Percentiles rank a stretch among this genome's conserved stretches.
phyloP scores from a whole-genome alignment of 495 filamentous ascomycete species.

The Neurospora sp. region DNA sequence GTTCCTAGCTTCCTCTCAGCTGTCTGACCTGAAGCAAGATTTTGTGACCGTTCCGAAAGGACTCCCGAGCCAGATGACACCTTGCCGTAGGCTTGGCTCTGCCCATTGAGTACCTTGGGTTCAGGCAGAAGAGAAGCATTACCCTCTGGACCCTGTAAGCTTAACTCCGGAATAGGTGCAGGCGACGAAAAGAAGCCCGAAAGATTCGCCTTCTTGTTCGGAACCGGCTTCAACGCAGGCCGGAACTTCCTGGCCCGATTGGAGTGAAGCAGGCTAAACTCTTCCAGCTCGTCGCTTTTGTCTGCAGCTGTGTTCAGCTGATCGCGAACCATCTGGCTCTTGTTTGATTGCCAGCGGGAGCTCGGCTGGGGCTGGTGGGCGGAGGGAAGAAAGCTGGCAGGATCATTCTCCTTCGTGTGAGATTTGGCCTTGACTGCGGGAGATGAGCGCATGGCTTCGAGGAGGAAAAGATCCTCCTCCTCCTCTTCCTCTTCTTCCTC shows the following conservation, averaged over 20 bases:
- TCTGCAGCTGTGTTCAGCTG: neutral
- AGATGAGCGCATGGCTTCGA: slow-evolving; percentile 29
- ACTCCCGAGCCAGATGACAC: neutral
- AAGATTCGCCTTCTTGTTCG: slow-evolving; percentile 27
- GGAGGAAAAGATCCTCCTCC: slow-evolving; percentile 35
- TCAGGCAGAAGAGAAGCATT: neutral
- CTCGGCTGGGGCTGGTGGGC: neutral
- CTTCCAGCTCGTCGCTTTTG: neutral
- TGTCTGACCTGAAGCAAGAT: neutral
- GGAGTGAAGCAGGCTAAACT: neutral
- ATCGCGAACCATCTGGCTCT: neutral
- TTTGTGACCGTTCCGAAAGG: neutral
- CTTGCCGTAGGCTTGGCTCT: neutral
- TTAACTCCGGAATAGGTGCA: slow-evolving; percentile 25
- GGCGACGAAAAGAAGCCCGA: slow-evolving; percentile 40
- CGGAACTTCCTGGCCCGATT: slow-evolving; percentile 2
- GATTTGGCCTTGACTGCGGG: neutral
- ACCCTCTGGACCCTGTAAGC: neutral
- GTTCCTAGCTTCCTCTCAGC: neutral
- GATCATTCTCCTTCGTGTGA: neutral
- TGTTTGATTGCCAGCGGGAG: neutral
- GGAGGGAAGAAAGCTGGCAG: neutral
- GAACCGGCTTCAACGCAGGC: slow-evolving; percentile 1
- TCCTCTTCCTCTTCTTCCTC: slow-evolving; percentile 22
- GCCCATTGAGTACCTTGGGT: neutral